Percentiles rank a stretch among this genome's conserved stretches.
Conservation (phyloP, 2,329 filamentous ascomycete genomes). For the Xylariales sp. region DNA sequence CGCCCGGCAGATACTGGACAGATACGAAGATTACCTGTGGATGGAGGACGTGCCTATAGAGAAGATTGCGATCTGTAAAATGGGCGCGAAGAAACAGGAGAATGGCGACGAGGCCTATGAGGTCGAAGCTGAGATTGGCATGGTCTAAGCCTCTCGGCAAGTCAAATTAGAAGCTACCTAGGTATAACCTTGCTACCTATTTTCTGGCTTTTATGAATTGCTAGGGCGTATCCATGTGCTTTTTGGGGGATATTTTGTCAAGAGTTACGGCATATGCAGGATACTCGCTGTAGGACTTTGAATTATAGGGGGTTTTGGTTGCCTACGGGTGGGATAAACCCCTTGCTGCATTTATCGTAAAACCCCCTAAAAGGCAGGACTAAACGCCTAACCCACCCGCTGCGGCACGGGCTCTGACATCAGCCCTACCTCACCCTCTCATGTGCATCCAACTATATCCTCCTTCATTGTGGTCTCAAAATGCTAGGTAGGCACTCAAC, state of each 20-base stretch:
- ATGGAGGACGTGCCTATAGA: slow-evolving; percentile 75
- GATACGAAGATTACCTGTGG: slow-evolving; percentile 77
- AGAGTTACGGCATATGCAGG: too few species aligned
- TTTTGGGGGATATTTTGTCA: too few species aligned
- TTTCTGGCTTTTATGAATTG: not conserved
- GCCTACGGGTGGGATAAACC: not conserved
- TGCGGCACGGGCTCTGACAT: slow-evolving; percentile 17
- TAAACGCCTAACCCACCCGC: not conserved
- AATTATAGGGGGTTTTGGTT: not conserved
- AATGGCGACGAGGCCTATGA: slow-evolving; percentile 66
- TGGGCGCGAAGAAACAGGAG: slow-evolving; percentile 80
- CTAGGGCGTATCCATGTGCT: not conserved
- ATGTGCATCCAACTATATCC: not conserved
- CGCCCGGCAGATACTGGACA: slow-evolving; percentile 65
- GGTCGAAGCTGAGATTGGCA: slow-evolving; percentile 61
- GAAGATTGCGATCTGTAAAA: slow-evolving; percentile 81
- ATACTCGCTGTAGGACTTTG: slow-evolving; percentile 8
- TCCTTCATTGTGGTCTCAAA: not conserved
- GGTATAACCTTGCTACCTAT: too few species aligned
- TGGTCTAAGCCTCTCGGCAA: slow-evolving; percentile 31
- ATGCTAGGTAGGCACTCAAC: not conserved
- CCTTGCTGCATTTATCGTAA: not conserved
- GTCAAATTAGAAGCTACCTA: not conserved
- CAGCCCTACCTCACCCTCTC: slow-evolving; percentile 3
- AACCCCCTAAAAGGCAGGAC: not conserved